These are phyloP conservation scores for Rhizodiscina lignyota DNA, from an alignment of 495 filamentous ascomycete genomes.

Conservation along the genomic window DNA sequence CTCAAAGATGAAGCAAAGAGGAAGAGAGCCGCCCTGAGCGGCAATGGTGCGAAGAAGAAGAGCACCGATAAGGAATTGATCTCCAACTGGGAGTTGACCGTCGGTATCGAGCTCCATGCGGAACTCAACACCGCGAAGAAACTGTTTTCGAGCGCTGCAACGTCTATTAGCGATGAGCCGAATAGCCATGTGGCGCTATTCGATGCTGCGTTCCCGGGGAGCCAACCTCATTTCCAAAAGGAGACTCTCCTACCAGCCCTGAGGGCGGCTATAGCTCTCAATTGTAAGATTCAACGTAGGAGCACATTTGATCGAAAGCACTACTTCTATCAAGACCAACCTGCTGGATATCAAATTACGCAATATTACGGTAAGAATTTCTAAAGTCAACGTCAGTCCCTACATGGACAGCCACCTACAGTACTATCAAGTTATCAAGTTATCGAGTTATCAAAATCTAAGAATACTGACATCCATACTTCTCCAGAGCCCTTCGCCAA, in stretches of 20 bases:
- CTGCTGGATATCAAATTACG: slow-evolving; percentile 90
- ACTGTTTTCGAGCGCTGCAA: slow-evolving; percentile 66
- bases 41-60: slow-evolving; percentile 1
- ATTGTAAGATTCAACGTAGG: slow-evolving; percentile 54
- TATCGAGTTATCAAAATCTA: too few relatives aligned
- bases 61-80: slow-evolving; percentile 1
- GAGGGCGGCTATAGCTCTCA: slow-evolving; percentile 70
- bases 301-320: slow-evolving; percentile 92
- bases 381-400: too few relatives aligned
- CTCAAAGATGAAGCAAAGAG: slow-evolving; percentile 19
- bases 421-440: too few relatives aligned
- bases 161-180: slow-evolving; percentile 48
- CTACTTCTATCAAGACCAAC: slow-evolving; percentile 98
- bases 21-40: slow-evolving; percentile 9
- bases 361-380: slow-evolving; percentile 58
- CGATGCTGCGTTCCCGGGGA: slow-evolving; percentile 78
- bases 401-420: too few relatives aligned
- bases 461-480: too few relatives aligned
- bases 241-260: slow-evolving; percentile 76
- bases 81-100: slow-evolving; percentile 68
- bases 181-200: slow-evolving; percentile 81
- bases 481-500: slow-evolving; percentile 75
- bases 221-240: slow-evolving; percentile 71
- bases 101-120: slow-evolving; percentile 94
- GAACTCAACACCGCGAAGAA: slow-evolving; percentile 78